These are phyloP conservation scores for Saccharum spontaneum DNA, from an alignment of 176 grass and related monocot genomes.

Conservation along the genomic window DNA sequence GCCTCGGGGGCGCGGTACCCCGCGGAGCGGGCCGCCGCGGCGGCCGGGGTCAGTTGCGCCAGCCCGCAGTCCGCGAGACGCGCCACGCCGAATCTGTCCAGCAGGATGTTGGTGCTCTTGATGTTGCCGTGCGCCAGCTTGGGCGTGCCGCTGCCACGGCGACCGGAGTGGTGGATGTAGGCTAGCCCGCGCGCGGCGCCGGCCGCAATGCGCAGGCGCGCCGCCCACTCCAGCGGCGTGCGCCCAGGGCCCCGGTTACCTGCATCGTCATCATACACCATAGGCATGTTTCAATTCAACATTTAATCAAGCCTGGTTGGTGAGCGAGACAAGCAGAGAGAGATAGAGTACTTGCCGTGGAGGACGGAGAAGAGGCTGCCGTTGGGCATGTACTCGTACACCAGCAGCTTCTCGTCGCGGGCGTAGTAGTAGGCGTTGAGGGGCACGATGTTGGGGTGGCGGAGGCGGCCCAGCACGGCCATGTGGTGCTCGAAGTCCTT, in stretches of 20 bases:
- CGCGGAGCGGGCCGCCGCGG: too few relatives aligned
- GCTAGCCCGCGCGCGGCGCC: slow-evolving; percentile 67
- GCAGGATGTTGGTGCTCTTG: slow-evolving; percentile 81
- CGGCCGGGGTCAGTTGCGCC: slow-evolving; percentile 35
- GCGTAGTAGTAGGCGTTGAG: slow-evolving; percentile 92
- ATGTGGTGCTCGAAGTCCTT: too few relatives aligned
- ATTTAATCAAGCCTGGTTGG: too few relatives aligned
- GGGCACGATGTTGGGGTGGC: slow-evolving; percentile 63
- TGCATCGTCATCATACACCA: too few relatives aligned
- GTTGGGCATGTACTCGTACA: slow-evolving; percentile 97
- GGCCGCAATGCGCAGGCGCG: slow-evolving; percentile 61
- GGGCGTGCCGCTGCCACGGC: slow-evolving; percentile 46
- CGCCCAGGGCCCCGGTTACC: slow-evolving; percentile 74
- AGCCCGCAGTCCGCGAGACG: slow-evolving; percentile 81
- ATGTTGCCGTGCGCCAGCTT: slow-evolving; percentile 92
- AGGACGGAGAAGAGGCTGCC: slow-evolving; percentile 88
- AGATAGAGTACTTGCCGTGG: slow-evolving; percentile 62
- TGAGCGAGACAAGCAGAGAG: too few relatives aligned
- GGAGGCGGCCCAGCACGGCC: too few relatives aligned
- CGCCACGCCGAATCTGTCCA: slow-evolving; percentile 59
- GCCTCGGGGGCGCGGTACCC: too few relatives aligned
- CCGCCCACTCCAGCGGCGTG: slow-evolving; percentile 79
- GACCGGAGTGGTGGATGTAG: slow-evolving; percentile 85
- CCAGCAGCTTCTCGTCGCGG: slow-evolving; percentile 94
- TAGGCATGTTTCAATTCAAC: too few relatives aligned